These are phyloP conservation scores for Aspergillaceae sp. DNA, from an alignment of 2,329 filamentous ascomycete genomes.

Conservation along the genomic window DNA sequence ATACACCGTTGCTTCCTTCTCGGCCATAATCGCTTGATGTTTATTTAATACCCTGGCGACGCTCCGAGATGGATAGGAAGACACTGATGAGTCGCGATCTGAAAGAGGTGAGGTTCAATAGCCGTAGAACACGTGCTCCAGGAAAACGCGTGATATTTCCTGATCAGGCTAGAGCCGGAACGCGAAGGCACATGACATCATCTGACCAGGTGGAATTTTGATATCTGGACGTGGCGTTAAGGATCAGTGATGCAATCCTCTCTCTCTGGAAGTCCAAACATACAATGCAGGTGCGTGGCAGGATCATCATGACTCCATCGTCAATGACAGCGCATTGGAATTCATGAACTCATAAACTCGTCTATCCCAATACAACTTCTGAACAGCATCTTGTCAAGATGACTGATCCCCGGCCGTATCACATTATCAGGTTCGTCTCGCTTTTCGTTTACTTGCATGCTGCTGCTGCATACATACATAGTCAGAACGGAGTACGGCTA, in stretches of 20 bases:
- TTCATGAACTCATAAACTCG: too few species aligned
- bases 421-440: slow-evolving; percentile 22
- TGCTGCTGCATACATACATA: neutral
- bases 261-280: slow-evolving; percentile 8
- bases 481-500: neutral
- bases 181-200: slow-evolving; percentile 36
- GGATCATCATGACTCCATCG: neutral
- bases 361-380: neutral
- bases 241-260: neutral
- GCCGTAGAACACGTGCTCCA: slow-evolving; percentile 10
- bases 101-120: neutral
- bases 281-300: neutral
- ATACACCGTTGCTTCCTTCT: slow-evolving; percentile 88
- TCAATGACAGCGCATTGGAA: too few species aligned
- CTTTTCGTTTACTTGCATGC: neutral
- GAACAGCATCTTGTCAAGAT: slow-evolving; percentile 10
- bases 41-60: neutral
- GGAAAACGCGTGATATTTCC: slow-evolving; percentile 38
- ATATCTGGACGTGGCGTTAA: neutral
- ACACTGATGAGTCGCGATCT: neutral
- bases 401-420: slow-evolving; percentile 28
- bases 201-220: slow-evolving; percentile 4
- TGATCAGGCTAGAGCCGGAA: slow-evolving; percentile 21
- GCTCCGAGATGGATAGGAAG: too few species aligned
- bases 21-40: slow-evolving; percentile 54